phyloP scores from a whole-genome alignment of 2,329 filamentous ascomycete genomes.

The Decorospora gaudefroyi region DNA sequence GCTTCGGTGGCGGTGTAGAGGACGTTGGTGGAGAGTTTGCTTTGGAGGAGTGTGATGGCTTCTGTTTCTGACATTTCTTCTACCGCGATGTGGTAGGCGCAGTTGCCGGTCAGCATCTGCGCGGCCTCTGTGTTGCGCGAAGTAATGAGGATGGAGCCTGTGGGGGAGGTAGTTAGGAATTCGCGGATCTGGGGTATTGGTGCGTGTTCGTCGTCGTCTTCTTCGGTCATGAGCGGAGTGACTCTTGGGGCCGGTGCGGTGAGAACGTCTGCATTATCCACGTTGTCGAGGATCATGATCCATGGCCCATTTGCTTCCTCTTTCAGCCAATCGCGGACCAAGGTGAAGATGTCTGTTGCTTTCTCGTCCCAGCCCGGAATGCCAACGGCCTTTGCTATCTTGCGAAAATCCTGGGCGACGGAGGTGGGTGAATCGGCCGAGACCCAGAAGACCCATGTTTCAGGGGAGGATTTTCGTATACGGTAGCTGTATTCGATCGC shows the following conservation, averaged over 20 bases:
- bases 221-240: not conserved
- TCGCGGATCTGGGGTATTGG: conserved; percentile 2
- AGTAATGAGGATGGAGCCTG: conserved; percentile 21
- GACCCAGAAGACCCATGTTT: not conserved
- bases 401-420: conserved; percentile 17
- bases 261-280: conserved; percentile 28
- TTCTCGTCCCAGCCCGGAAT: conserved; percentile 33
- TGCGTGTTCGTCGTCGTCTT: not conserved
- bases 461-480: not conserved
- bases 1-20: not conserved
- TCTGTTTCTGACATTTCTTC: conserved; percentile 22
- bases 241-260: not conserved
- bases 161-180: conserved; percentile 16
- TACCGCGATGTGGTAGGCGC: conserved; percentile 11
- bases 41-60: conserved; percentile 14
- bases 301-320: conserved; percentile 29
- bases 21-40: conserved; percentile 6
- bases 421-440: not conserved
- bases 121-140: conserved; percentile 22
- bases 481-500: not conserved
- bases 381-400: conserved; percentile 32
- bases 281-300: conserved; percentile 43
- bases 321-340: conserved; percentile 26
- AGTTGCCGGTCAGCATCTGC: conserved; percentile 23
- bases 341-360: conserved; percentile 21